Conservation (phyloP, 768 basidiomycete species). For the Sarcomyxa edulis region DNA sequence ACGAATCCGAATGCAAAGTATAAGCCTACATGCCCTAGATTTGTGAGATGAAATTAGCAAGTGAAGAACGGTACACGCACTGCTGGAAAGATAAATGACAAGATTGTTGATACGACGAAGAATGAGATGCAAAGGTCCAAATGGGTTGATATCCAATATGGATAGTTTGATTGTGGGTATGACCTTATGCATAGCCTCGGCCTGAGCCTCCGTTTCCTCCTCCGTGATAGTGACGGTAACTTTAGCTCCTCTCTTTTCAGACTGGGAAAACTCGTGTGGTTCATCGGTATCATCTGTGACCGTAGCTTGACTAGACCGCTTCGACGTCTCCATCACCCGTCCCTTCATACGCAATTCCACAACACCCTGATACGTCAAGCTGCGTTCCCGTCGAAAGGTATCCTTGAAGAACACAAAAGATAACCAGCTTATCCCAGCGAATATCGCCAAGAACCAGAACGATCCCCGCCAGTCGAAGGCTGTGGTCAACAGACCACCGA, state of each 20-base stretch:
- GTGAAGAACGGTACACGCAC: constrained; percentile 26
- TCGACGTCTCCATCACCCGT: constrained; percentile 4
- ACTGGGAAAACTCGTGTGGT: too few species aligned
- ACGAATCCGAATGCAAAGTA: constrained; percentile 69
- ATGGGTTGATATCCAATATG: constrained; percentile 69
- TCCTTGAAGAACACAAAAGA: constrained; percentile 72
- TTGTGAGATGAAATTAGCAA: not conserved
- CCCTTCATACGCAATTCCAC: constrained; percentile 38
- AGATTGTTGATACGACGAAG: constrained; percentile 64
- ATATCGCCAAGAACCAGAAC: constrained; percentile 77
- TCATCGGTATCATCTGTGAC: constrained; percentile 2
- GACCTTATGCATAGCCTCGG: too few species aligned
- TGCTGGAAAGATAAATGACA: constrained; percentile 57
- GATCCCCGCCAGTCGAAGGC: constrained; percentile 73
- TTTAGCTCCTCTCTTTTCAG: not conserved
- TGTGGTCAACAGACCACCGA: constrained; percentile 65
- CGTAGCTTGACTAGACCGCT: constrained; percentile 6
- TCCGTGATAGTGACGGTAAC: not conserved
- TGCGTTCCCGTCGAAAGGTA: constrained; percentile 80
- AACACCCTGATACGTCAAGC: constrained; percentile 69
- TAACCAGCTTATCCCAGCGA: constrained; percentile 47
- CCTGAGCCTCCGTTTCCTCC: not conserved
- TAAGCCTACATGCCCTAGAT: constrained; percentile 37
- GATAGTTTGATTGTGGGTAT: constrained; percentile 41
- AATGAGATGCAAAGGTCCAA: constrained; percentile 55